Percentiles rank a stretch among this genome's conserved stretches.
These are phyloP conservation scores for Emmonsia crescens DNA, from an alignment of 2,329 filamentous ascomycete species.

Conservation along the genomic window DNA sequence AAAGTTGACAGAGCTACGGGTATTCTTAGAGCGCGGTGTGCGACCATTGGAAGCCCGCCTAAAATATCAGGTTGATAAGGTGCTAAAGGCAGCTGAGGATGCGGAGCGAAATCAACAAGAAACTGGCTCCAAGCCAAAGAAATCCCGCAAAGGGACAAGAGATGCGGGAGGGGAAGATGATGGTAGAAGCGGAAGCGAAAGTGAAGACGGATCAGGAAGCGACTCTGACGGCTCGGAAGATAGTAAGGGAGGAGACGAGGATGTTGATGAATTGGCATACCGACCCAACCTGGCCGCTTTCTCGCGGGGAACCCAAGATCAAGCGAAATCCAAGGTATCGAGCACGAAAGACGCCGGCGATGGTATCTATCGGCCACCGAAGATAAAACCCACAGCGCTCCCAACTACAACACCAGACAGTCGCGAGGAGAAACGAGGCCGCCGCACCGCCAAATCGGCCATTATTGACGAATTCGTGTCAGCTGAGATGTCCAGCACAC, in stretches of 20 bases:
- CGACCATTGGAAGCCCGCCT: slow-evolving; percentile 80
- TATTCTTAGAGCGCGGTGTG: slow-evolving; percentile 88
- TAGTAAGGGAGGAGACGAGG: slow-evolving; percentile 21
- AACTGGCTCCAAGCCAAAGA: slow-evolving; percentile 20
- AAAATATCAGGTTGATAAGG: slow-evolving; percentile 93
- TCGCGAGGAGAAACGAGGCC: slow-evolving; percentile 49
- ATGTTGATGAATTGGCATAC: slow-evolving; percentile 51
- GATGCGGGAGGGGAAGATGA: slow-evolving; percentile 23
- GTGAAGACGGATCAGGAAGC: slow-evolving; percentile 23
- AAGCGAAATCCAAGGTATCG: slow-evolving; percentile 16
- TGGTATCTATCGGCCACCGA: slow-evolving; percentile 79
- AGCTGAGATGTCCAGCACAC: slow-evolving; percentile 71
- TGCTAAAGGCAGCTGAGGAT: slow-evolving; percentile 69
- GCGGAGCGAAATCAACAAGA: slow-evolving; percentile 22
- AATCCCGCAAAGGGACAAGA: slow-evolving; percentile 19
- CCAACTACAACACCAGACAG: slow-evolving; percentile 50
- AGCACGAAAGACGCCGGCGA: slow-evolving; percentile 32
- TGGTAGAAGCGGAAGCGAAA: slow-evolving; percentile 27
- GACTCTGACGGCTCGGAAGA: slow-evolving; percentile 19
- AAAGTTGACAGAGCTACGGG: slow-evolving; percentile 81
- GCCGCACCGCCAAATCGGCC: slow-evolving; percentile 59
- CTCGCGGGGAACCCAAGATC: slow-evolving; percentile 29
- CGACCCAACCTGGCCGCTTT: slow-evolving; percentile 48
- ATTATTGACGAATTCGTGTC: slow-evolving; percentile 88
- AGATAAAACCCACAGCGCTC: slow-evolving; percentile 78